A percentile compares a stretch with the other conserved stretches of the same genome.
These are phyloP conservation scores for Fusarium sp. DNA, from an alignment of 2,329 filamentous ascomycete species.

Conservation along the genomic window DNA sequence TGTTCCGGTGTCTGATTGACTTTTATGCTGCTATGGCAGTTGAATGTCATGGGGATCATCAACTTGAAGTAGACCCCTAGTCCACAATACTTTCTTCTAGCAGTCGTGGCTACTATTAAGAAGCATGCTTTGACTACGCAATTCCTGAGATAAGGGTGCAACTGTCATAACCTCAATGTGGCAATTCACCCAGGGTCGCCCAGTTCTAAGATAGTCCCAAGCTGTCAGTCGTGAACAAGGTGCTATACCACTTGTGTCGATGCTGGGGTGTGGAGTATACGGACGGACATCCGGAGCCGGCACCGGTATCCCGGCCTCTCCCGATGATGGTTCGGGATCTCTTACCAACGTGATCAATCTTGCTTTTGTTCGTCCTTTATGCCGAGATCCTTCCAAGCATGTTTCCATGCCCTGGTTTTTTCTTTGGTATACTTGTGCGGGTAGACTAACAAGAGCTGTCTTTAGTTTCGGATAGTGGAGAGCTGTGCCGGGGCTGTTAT, in stretches of 20 bases:
- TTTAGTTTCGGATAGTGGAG: background rate
- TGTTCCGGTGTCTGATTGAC: conserved; percentile 1
- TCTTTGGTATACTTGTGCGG: background rate
- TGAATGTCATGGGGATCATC: conserved; percentile 3
- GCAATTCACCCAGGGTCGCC: background rate
- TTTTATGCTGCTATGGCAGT: background rate
- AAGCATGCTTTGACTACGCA: background rate
- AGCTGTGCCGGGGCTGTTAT: conserved; percentile 1
- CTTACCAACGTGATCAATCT: conserved; percentile 29
- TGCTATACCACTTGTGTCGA: background rate
- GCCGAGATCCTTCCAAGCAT: conserved; percentile 18
- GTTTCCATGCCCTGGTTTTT: conserved; percentile 1
- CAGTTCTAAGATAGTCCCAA: conserved; percentile 9
- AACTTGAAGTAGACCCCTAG: background rate
- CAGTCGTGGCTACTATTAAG: background rate
- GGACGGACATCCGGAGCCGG: conserved; percentile 33
- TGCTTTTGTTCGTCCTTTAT: conserved; percentile 25
- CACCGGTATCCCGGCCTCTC: conserved; percentile 33
- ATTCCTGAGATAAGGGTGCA: conserved; percentile 7
- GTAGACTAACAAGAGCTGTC: background rate
- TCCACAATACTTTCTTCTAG: background rate
- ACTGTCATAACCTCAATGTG: conserved; percentile 1
- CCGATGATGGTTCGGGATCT: conserved; percentile 28
- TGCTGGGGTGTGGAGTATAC: conserved; percentile 17
- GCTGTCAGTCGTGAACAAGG: conserved; percentile 15